Evolutionary conservation across 2,329 filamentous ascomycete genomes (phyloP), one percentile per base, ranked within the genome.

Genomic region (Claviceps capensis): DNA sequence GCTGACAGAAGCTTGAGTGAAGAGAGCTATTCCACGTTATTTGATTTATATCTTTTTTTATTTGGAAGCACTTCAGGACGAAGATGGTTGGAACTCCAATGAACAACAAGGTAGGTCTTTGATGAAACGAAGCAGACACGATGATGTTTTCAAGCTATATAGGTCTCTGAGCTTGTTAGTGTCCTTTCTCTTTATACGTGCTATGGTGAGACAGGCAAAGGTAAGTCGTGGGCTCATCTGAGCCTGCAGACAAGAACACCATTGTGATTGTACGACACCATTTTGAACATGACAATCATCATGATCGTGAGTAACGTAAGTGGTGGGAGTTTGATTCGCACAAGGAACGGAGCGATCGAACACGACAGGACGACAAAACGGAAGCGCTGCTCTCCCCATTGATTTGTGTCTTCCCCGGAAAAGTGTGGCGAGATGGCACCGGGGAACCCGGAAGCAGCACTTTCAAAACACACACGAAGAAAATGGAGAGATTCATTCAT

Each of bases 181-280:
- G 3, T 47, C n/a, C 5, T 46, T 26, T 51, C 49, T 51, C 44
- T 51, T 51, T 51, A 51, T 47, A 51, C 22, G n/a, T 26, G 3
- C n/a, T 23, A 7, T 16, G 17, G 14, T 36, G 26, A 50, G 42
- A 40, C 42, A 38, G 13, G 4, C 9, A 34, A 34, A 4, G 3
- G 9, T 34, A 11, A 11, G 30, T 34, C 30, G 30, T 34, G 30
- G 1, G 30, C 30, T 34, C 30, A 34, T 34, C 30, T 11, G 30
- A 34, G 4, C 30, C 30, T 34, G 30, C 30, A 34, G 30, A 34
- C 30, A 34, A 34, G 30, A 34, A 34, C 30, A 34, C 30, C 30
- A 34, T 46, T 16, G 47, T 50, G 49, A 50, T 50, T 26, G 16
- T 50, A 16, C 30, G 30, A 45, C 14, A 23, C 9, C 13, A 22